These are phyloP conservation scores for Eucalyptus albens DNA, from an alignment of 345 rosid genomes.

Conservation along the genomic window DNA sequence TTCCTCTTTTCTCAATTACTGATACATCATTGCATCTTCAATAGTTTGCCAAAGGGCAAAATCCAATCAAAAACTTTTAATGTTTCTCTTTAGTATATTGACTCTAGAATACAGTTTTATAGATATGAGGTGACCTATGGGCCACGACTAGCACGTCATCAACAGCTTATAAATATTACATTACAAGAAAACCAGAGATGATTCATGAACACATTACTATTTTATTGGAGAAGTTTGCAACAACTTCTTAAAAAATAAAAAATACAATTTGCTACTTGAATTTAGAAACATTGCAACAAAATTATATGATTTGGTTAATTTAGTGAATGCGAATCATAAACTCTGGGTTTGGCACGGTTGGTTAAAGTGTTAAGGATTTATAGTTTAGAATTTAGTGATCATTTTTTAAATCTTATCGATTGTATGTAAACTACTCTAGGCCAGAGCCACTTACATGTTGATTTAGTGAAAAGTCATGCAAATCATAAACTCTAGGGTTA, in stretches of 20 bases:
- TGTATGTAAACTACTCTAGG: accelerated
- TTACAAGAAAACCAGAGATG: background rate
- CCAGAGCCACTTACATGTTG: no score
- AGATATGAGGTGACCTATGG: background rate
- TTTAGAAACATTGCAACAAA: background rate
- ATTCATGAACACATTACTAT: background rate
- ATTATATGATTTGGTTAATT: background rate
- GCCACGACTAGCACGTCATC: background rate
- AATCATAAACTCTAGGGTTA: no score
- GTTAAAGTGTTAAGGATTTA: background rate
- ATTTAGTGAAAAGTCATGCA: no score
- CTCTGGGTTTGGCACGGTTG: accelerated
- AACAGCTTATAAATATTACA: background rate
- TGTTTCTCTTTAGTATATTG: background rate
- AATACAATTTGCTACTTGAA: background rate
- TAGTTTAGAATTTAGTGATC: background rate
- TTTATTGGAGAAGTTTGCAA: background rate
- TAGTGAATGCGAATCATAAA: background rate
- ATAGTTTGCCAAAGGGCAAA: background rate
- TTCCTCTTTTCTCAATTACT: background rate
- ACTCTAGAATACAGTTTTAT: background rate
- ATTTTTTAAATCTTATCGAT: background rate
- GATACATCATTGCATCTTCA: background rate
- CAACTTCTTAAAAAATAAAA: background rate
- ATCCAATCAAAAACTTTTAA: background rate